Percentiles rank a stretch among this genome's conserved stretches.
Conservation (phyloP, 2,329 filamentous ascomycete genomes). For the Claviceps digitariae region DNA sequence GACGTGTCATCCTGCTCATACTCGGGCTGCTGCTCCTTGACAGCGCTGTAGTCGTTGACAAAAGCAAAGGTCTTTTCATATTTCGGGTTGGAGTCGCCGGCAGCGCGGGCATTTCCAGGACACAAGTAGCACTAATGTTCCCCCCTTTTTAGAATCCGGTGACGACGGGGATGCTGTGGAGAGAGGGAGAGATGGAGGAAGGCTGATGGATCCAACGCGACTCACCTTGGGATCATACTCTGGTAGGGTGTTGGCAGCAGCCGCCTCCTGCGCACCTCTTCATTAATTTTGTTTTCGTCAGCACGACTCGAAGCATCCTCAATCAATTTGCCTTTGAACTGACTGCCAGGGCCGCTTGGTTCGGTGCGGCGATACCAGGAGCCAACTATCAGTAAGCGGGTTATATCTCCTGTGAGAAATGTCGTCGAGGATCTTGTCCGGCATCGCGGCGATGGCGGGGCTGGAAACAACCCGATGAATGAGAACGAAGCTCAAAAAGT, state of each 20-base stretch:
- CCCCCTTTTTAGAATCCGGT: not conserved
- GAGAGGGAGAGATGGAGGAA: not conserved
- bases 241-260: constrained; percentile 55
- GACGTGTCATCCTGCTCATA: constrained; percentile 40
- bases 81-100: constrained; percentile 73
- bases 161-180: not conserved
- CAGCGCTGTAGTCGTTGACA: constrained; percentile 93
- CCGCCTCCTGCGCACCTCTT: constrained; percentile 66
- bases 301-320: not conserved
- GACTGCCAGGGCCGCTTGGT: constrained; percentile 98
- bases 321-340: constrained; percentile 22
- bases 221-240: constrained; percentile 63
- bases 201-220: not conserved
- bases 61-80: constrained; percentile 87
- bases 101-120: constrained; percentile 77
- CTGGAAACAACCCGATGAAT: not conserved
- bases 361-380: constrained; percentile 88
- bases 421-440: constrained; percentile 71
- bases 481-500: not conserved
- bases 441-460: constrained; percentile 35
- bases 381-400: constrained; percentile 75
- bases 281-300: constrained; percentile 1
- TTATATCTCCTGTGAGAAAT: constrained; percentile 96
- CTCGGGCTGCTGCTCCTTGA: constrained; percentile 81
- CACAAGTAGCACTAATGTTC: constrained; percentile 71